Base-by-base conservation (phyloP, 2,329 filamentous ascomycete species). In the Eutypa lata region DNA sequence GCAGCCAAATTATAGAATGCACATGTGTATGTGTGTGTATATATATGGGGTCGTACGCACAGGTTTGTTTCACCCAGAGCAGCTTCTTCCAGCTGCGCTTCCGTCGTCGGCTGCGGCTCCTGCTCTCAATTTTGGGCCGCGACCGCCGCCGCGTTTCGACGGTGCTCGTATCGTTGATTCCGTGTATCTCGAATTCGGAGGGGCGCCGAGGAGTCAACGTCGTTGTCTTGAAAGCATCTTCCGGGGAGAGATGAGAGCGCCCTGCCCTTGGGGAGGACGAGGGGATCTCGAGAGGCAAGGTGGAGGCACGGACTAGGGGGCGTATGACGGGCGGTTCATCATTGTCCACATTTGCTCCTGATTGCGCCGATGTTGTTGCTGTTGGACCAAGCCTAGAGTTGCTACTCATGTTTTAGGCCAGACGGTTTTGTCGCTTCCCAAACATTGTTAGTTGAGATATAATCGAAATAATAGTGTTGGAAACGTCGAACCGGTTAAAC, bases 41-140 rank as follows among this genome's bases (percentile, higher is more conserved):
- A 2, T n/a, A 28, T n/a, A n/a, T 16, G 8, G 6, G 37, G 42
- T 37, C 28, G 67, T 22, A 73, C 85, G 59, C 76, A 92, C 89
- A 96, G 33, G 89, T 90, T 70, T 97, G 94, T 73, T 96, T 96
- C 66, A 99, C 92, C 94, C 94, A 99, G 51, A 99, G 81, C 59
- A 99, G 74, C 76, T 97, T 97, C 79, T 95, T 96, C 90, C 93
- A 97, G 11, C 83, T 83, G 48, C 84, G 83, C 65, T 87, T 90
- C 59, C 87, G 79, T 63, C 84, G 79, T 46, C 88, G 80, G 60
- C 86, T 89, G 47, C 83, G 76, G 59, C 84, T 88, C 18, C 84
- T 78, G 42, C 80, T 80, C 52, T 81, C 74, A 45, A 77, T 59
- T 78, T 77, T 73, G 48, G 76, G 75, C 60, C 75, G 77, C 61